phyloP scores from a whole-genome alignment of 345 rosid species.

The Eucalyptus fibrosa region DNA sequence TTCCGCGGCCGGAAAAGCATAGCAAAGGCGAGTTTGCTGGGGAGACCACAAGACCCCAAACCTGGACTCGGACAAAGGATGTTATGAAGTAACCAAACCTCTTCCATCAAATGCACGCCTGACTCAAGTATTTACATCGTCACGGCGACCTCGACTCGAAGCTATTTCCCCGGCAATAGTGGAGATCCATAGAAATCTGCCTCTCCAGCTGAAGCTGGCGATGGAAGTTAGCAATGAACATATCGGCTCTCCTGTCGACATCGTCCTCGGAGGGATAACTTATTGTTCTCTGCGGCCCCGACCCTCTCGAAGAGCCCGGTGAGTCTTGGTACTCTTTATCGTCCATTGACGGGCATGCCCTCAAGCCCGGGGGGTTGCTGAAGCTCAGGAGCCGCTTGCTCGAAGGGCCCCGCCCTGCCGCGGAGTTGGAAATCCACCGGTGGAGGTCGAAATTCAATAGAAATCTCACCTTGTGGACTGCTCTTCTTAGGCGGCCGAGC shows the following conservation, averaged over 20 bases:
- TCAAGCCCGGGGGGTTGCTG: constrained; percentile 46
- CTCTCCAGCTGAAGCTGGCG: constrained; percentile 21
- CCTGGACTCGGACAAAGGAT: neutral
- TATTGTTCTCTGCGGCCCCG: constrained; percentile 10
- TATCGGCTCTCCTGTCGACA: constrained; percentile 18
- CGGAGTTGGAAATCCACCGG: constrained; percentile 42
- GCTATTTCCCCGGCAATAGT: constrained; percentile 5
- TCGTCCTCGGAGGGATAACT: constrained; percentile 24
- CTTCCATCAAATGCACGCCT: neutral
- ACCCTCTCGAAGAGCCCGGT: neutral
- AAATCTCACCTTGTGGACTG: constrained; percentile 52
- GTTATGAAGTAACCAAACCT: neutral
- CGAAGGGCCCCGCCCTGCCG: constrained; percentile 9
- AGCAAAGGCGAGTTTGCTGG: neutral
- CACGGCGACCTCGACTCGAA: neutral
- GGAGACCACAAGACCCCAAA: neutral
- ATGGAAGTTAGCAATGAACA: constrained; percentile 28
- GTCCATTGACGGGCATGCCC: constrained; percentile 15
- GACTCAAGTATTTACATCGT: neutral
- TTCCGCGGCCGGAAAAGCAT: neutral
- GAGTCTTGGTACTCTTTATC: neutral
- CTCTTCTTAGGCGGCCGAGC: constrained; percentile 51
- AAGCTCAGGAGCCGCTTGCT: constrained; percentile 40
- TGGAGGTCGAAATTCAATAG: constrained; percentile 32
- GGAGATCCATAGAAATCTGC: constrained; percentile 24